Conservation (phyloP, 2,329 filamentous ascomycete genomes). For the Microascus cirrosus region DNA sequence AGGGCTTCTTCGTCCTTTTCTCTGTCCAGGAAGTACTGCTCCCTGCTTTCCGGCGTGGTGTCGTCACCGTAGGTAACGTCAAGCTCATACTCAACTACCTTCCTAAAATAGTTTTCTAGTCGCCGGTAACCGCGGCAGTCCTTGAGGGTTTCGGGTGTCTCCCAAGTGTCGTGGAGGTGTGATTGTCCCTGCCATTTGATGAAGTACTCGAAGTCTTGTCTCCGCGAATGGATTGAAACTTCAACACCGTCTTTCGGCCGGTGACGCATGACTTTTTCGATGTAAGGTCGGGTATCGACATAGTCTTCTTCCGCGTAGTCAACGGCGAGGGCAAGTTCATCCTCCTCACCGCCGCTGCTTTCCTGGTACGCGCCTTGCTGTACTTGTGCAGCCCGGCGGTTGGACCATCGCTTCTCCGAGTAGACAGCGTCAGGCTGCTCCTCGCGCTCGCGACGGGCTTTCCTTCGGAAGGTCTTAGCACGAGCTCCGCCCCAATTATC, state of each 20-base stretch:
- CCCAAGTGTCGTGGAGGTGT: slow-evolving; percentile 93
- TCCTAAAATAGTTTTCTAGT: slow-evolving; percentile 90
- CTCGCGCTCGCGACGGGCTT: slow-evolving; percentile 63
- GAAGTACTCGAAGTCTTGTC: slow-evolving; percentile 77
- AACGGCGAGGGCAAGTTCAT: slow-evolving; percentile 54
- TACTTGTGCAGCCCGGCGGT: slow-evolving; percentile 67
- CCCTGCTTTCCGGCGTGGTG: slow-evolving; percentile 71
- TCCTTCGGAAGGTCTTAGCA: slow-evolving; percentile 59
- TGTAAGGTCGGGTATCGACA: slow-evolving; percentile 72
- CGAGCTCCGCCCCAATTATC: slow-evolving; percentile 72
- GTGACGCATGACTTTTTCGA: slow-evolving; percentile 87
- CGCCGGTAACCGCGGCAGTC: slow-evolving; percentile 77
- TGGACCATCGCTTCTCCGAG: slow-evolving; percentile 85
- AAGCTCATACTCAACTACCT: slow-evolving; percentile 69
- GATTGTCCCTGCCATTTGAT: slow-evolving; percentile 98
- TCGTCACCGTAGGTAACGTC: slow-evolving; percentile 66
- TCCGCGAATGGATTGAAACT: slow-evolving; percentile 42
- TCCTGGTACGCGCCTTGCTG: slow-evolving; percentile 54
- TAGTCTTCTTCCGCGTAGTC: slow-evolving; percentile 52
- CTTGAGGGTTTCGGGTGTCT: slow-evolving; percentile 62
- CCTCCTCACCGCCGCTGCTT: slow-evolving; percentile 48
- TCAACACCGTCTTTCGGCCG: slow-evolving; percentile 60
- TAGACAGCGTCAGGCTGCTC: slow-evolving; percentile 55
- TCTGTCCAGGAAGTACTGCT: slow-evolving; percentile 91
- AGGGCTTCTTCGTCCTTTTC: slow-evolving; percentile 83